Evolutionary conservation across 495 filamentous ascomycete species (phyloP), one percentile per base, ranked within the genome.

Genomic region (Thermochaetoides thermophila): DNA sequence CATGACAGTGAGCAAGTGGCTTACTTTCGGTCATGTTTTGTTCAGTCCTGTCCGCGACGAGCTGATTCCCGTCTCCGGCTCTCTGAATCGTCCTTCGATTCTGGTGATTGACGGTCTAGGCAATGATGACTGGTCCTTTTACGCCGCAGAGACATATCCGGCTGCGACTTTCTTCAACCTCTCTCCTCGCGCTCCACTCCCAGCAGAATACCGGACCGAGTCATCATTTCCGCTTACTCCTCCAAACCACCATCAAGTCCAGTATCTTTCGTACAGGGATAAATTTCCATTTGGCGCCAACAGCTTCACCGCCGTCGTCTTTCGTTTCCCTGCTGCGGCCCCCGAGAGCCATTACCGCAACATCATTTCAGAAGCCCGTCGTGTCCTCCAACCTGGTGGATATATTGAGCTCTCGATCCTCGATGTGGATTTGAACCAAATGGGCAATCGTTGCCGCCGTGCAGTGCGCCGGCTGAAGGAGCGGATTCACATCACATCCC

Each of bases 51-150:
- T 84, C 12, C 79, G 91, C 36, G 76, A 80, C 16, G 78, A 82
- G 33, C 68, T 94, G 22, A 54, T 68, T 20, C 49, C 67, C 12
- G 60, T 49, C 4, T 46, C 38, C 9, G 52, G 55, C 31, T 59
- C 60, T n/a, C 46, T 56, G 20, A 66, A 71, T 37, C 60, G 59
- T 13, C 73, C 74, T 24, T 66, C 71, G 5, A 76, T 99, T 20
- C 68, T 99, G 11, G 79, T 99, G 14, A 68, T 99, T 25, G 89
- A 99, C 53, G 91, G 91, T 8, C 71, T 97, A 18, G 63, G 61
- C 17, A 61, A 76, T 39, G 76, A 89, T 44, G 91, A 99, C 53
- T 99, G 91, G 91, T 94, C 86, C 3, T 96, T 91, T 57, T 97
- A 94, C 53, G 86, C 81, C 31, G 84, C 89, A 10, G 68, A 94